Evolutionary conservation across 805 yeast genomes (phyloP).

Genomic region (Lachancea cidri): DNA sequence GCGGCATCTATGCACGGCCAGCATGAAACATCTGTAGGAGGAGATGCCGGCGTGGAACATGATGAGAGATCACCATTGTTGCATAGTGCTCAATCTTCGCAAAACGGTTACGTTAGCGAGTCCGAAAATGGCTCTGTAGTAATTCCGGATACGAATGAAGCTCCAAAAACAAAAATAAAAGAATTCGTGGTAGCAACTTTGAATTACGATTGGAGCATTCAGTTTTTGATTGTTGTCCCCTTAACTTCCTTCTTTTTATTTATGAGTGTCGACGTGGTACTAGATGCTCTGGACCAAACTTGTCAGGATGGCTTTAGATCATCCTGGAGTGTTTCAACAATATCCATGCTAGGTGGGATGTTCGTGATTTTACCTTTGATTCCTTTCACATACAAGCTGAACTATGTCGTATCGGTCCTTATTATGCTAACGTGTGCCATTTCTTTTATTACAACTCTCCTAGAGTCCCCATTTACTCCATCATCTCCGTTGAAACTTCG

Average conservation of each 20-base stretch:
- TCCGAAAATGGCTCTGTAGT: not conserved
- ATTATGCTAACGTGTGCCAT: constrained; percentile 37
- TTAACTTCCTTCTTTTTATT: constrained; percentile 50
- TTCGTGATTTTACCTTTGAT: constrained; percentile 46
- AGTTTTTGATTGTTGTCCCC: constrained; percentile 66
- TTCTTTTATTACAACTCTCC: constrained; percentile 36
- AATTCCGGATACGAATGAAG: constrained; percentile 2
- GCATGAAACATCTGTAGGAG: not conserved
- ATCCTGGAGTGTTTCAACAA: constrained; percentile 36
- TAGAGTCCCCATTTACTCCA: constrained; percentile 53
- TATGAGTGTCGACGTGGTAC: constrained; percentile 44
- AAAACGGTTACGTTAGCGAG: constrained; percentile 7
- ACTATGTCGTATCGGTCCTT: constrained; percentile 42
- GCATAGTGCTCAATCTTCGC: constrained; percentile 13
- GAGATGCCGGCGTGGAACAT: constrained; percentile 1
- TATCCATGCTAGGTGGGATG: constrained; percentile 34
- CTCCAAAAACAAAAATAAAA: not conserved
- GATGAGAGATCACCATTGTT: constrained; percentile 35
- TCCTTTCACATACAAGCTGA: constrained; percentile 67
- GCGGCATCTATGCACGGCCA: not conserved
- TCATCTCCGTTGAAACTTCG: constrained; percentile 66
- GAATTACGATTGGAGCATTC: constrained; percentile 78
- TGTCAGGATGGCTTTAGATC: constrained; percentile 57
- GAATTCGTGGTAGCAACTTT: constrained; percentile 32
- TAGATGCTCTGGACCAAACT: constrained; percentile 66